Conservation (phyloP, 768 basidiomycete genomes). For the Hypsizygus marmoreus region DNA sequence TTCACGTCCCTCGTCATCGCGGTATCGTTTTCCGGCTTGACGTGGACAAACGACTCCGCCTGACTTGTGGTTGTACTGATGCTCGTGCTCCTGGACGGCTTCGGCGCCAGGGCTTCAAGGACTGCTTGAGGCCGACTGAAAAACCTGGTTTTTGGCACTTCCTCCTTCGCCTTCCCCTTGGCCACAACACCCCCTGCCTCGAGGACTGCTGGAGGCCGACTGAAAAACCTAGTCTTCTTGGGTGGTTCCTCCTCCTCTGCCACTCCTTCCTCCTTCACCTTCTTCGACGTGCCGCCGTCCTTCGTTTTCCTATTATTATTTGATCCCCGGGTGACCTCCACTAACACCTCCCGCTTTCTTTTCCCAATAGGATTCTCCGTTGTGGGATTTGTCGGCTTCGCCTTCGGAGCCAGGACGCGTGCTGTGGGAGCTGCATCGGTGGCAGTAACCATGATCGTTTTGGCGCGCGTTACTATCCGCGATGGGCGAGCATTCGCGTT, state of each 20-base stretch:
- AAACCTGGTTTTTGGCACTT: constrained; percentile 23
- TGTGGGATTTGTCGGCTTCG: constrained; percentile 26
- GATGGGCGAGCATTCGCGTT: constrained; percentile 67
- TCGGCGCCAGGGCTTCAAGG: constrained; percentile 23
- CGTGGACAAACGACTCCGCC: neutral
- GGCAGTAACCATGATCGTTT: constrained; percentile 45
- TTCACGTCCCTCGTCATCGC: constrained; percentile 10
- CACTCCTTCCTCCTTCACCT: constrained; percentile 50
- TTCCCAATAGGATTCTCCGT: constrained; percentile 54
- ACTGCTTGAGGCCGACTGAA: constrained; percentile 31
- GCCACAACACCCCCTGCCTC: too few species aligned
- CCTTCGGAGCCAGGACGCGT: constrained; percentile 43
- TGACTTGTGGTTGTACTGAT: constrained; percentile 11
- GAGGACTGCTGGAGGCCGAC: constrained; percentile 32
- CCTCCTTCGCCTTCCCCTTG: too few species aligned
- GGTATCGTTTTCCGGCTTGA: neutral
- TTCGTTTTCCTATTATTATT: constrained; percentile 30
- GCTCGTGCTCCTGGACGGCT: constrained; percentile 9
- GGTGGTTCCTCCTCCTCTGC: constrained; percentile 23
- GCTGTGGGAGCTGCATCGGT: constrained; percentile 33
- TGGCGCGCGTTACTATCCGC: constrained; percentile 56
- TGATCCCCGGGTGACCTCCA: constrained; percentile 60
- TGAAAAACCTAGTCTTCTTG: constrained; percentile 27
- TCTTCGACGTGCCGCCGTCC: constrained; percentile 24
- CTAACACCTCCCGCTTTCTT: constrained; percentile 75